Percentiles rank a stretch among this genome's conserved stretches.
Conservation (phyloP, 2,329 filamentous ascomycete species). For the Cadophora sp. region DNA sequence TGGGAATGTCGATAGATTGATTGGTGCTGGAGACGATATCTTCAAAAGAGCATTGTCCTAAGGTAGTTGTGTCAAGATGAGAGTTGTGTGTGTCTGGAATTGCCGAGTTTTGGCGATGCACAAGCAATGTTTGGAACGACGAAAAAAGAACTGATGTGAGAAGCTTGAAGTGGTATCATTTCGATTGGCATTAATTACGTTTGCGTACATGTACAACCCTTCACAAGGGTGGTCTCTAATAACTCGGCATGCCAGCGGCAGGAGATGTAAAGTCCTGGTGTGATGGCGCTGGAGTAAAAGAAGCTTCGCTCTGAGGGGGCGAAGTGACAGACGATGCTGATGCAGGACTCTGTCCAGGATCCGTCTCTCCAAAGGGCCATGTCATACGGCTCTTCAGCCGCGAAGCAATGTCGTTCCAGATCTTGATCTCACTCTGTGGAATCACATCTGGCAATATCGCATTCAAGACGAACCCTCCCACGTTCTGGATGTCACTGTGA, state of each 20-base stretch:
- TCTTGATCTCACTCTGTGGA: constrained; percentile 24
- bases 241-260: constrained; percentile 2
- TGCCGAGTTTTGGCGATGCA: not conserved
- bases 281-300: constrained; percentile 4
- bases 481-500: constrained; percentile 21
- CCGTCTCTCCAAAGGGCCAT: constrained; percentile 34
- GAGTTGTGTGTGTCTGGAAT: not conserved
- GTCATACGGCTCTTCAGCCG: constrained; percentile 30
- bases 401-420: constrained; percentile 25
- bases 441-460: constrained; percentile 20
- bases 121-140: not conserved
- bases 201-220: not conserved
- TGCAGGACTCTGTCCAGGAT: constrained; percentile 16
- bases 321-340: constrained; percentile 5
- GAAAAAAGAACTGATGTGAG: not conserved
- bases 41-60: not conserved
- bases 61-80: not conserved
- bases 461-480: constrained; percentile 12
- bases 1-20: not conserved
- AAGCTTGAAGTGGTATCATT: constrained; percentile 9
- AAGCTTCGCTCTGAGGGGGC: constrained; percentile 14
- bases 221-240: not conserved
- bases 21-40: not conserved
- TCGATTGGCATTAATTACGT: not conserved
- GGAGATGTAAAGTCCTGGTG: constrained; percentile 14